A percentile compares a stretch with the other conserved stretches of the same genome.
phyloP scores from a whole-genome alignment of 73 alveolate species.

The Paramecium pentaurelia region DNA sequence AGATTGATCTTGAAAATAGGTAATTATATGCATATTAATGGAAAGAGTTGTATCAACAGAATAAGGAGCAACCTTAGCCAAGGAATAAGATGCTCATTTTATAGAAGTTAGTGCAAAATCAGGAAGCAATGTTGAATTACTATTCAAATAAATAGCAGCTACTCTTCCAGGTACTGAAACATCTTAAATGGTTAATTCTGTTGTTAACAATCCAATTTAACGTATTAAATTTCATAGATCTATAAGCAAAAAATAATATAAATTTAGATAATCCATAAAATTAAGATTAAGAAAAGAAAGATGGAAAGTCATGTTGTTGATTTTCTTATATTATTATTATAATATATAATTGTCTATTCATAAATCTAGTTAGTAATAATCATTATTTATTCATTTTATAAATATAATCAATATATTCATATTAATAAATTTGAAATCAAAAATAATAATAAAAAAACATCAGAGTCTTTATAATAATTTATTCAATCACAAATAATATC shows the following conservation, averaged over 20 bases:
- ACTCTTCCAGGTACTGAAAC: conserved; percentile 70
- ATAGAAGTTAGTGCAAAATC: conserved; percentile 84
- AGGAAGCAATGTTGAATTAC: conserved; percentile 74
- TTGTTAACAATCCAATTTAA: not conserved
- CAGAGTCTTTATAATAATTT: too few species aligned
- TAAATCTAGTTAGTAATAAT: not conserved
- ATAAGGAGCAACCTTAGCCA: conserved; percentile 76
- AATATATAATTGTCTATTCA: not conserved
- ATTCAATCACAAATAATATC: too few species aligned
- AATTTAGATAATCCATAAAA: not conserved
- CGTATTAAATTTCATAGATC: not conserved
- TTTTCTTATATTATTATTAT: not conserved
- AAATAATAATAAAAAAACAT: too few species aligned
- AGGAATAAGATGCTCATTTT: conserved; percentile 78
- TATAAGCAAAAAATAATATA: not conserved
- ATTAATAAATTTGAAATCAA: too few species aligned
- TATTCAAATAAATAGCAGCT: conserved; percentile 75
- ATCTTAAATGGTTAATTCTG: conserved; percentile 32
- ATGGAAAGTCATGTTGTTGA: conserved; percentile 11
- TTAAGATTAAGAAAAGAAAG: not conserved
- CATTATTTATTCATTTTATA: not conserved
- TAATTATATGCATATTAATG: conserved; percentile 10
- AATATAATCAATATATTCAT: too few species aligned
- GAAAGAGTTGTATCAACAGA: conserved; percentile 62
- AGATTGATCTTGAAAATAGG: conserved; percentile 80